Evolutionary conservation across 140 eudicot species (phyloP).

Genomic region (Erigeron philadelphicus): DNA sequence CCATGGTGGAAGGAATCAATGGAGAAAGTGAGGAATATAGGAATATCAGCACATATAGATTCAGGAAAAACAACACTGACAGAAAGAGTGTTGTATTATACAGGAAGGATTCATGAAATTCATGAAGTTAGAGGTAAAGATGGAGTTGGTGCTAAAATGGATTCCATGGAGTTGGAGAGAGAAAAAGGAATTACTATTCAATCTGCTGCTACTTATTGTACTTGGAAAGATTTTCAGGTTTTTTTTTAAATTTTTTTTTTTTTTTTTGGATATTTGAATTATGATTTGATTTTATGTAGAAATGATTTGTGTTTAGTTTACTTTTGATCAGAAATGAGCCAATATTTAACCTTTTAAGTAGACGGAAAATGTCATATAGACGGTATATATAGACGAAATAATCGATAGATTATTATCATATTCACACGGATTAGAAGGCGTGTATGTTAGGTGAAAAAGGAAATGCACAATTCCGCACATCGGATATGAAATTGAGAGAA

Average conservation of each 20-base stretch:
- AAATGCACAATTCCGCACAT: too few species aligned
- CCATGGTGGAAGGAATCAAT: constrained; percentile 84
- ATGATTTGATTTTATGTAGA: neutral
- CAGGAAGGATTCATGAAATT: constrained; percentile 93
- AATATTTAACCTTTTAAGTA: too few species aligned
- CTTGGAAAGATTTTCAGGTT: constrained; percentile 90
- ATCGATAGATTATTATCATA: too few species aligned
- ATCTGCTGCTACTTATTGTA: constrained; percentile 96
- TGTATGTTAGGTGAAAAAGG: too few species aligned
- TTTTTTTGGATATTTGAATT: neutral
- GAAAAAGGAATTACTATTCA: constrained; percentile 95
- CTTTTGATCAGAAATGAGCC: too few species aligned
- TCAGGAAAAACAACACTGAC: constrained; percentile 94
- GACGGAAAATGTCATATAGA: too few species aligned
- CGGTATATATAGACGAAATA: too few species aligned
- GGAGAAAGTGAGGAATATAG: constrained; percentile 75
- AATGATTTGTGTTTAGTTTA: neutral
- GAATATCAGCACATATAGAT: constrained; percentile 94
- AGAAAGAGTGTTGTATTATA: constrained; percentile 72
- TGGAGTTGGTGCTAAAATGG: constrained; percentile 98
- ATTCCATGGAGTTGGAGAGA: constrained; percentile 93
- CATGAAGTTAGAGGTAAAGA: constrained; percentile 96
- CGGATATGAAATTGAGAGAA: too few species aligned
- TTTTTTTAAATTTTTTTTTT: neutral
- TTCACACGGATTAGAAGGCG: too few species aligned